Conservation (phyloP, 768 basidiomycete species). For the Termitomyces sp. region DNA sequence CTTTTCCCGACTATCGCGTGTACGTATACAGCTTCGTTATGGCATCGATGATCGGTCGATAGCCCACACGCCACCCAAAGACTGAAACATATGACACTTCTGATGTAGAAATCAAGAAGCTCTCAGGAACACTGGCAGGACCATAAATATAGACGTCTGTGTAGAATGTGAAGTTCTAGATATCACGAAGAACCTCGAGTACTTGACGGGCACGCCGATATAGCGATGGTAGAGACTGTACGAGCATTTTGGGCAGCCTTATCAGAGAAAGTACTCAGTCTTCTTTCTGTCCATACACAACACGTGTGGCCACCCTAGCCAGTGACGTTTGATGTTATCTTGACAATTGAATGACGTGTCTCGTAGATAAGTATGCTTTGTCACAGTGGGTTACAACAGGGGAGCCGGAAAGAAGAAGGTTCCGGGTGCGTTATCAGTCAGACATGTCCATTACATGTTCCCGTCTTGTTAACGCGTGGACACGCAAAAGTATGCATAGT, state of each 20-base stretch:
- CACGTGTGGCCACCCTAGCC: neutral
- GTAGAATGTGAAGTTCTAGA: neutral
- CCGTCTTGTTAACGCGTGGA: neutral
- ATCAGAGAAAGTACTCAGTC: neutral
- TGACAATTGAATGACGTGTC: neutral
- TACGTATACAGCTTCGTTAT: neutral
- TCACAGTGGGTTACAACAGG: too few relatives aligned
- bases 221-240: neutral
- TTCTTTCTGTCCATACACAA: neutral
- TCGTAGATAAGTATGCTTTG: neutral
- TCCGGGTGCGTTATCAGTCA: neutral
- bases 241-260: neutral
- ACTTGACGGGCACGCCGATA: neutral
- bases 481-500: too few relatives aligned
- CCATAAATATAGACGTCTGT: neutral
- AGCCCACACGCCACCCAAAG: neutral
- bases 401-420: neutral
- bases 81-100: neutral
- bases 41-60: neutral
- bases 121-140: neutral
- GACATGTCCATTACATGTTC: neutral
- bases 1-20: neutral
- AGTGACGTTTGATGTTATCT: neutral
- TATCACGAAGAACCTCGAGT: neutral
- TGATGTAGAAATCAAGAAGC: neutral